A percentile compares a stretch with the other conserved stretches of the same genome.
Evolutionary conservation across 1,139 yeast genomes (phyloP).

Genomic region (Geotrichum histeridarum): DNA sequence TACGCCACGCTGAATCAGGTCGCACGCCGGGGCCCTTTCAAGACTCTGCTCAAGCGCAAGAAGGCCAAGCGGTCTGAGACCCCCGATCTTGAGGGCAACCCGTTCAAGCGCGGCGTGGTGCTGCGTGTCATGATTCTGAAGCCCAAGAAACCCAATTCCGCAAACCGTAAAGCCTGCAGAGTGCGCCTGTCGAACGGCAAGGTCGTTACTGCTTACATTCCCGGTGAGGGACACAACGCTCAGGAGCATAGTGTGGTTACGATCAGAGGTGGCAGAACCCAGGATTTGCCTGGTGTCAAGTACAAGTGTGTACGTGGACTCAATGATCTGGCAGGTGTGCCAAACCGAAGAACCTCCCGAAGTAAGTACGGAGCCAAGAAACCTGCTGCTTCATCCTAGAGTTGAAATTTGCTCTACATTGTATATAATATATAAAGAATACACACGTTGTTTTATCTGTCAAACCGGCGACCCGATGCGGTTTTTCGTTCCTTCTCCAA

Average conservation of each 20-base stretch:
- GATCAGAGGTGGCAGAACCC: slow-evolving; percentile 96
- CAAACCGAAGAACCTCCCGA: slow-evolving; percentile 83
- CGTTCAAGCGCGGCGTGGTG: slow-evolving; percentile 91
- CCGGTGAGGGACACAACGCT: slow-evolving; percentile 98
- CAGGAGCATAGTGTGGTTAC: slow-evolving; percentile 96
- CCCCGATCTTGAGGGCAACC: slow-evolving; percentile 77
- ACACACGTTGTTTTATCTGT: slow-evolving; percentile 22
- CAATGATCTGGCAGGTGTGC: slow-evolving; percentile 90
- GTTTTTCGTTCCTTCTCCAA: slow-evolving; percentile 79
- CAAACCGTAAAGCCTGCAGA: slow-evolving; percentile 94
- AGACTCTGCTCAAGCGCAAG: slow-evolving; percentile 35
- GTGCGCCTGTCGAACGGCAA: slow-evolving; percentile 89
- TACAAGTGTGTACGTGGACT: slow-evolving; percentile 93
- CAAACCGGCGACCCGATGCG: slow-evolving; percentile 77
- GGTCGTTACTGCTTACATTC: slow-evolving; percentile 85
- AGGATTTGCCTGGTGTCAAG: slow-evolving; percentile 97
- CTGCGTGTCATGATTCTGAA: slow-evolving; percentile 88
- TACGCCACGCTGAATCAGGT: slow-evolving; percentile 32
- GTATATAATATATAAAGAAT: not conserved
- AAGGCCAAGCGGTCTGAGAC: slow-evolving; percentile 57
- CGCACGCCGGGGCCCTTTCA: slow-evolving; percentile 33
- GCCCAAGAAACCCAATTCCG: slow-evolving; percentile 98
- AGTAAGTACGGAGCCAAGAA: slow-evolving; percentile 92
- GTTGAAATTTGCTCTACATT: not conserved
- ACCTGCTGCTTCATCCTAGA: slow-evolving; percentile 44